phyloP scores from a whole-genome alignment of 805 yeast species.

The Lipomyces sp. region DNA sequence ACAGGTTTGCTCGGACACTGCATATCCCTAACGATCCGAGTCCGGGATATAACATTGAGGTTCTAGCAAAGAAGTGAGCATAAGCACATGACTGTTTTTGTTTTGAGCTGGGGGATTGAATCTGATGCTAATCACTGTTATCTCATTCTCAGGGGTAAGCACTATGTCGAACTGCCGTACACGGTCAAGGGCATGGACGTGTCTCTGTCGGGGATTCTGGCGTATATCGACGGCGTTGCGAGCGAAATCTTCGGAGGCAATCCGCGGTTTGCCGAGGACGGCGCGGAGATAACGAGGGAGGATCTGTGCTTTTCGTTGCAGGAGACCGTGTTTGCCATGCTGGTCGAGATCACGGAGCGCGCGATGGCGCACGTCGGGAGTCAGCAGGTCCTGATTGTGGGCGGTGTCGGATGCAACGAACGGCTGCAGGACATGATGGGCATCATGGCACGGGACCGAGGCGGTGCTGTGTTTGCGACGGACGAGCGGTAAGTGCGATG shows the following conservation, averaged over 20 bases:
- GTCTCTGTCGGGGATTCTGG: slow-evolving; percentile 93
- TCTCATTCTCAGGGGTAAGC: slow-evolving; percentile 38
- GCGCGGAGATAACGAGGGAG: slow-evolving; percentile 63
- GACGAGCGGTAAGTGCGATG: slow-evolving; percentile 70
- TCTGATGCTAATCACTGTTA: not conserved
- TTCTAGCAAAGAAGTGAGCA: slow-evolving; percentile 69
- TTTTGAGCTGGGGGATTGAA: not conserved
- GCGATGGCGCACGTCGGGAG: slow-evolving; percentile 97
- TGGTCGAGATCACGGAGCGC: slow-evolving; percentile 94
- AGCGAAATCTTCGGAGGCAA: slow-evolving; percentile 57
- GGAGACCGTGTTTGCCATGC: slow-evolving; percentile 90
- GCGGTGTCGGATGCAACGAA: slow-evolving; percentile 97
- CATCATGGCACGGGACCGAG: slow-evolving; percentile 84
- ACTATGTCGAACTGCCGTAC: slow-evolving; percentile 76
- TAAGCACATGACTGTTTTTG: slow-evolving; percentile 34
- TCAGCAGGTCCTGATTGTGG: slow-evolving; percentile 87
- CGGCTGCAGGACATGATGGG: slow-evolving; percentile 95
- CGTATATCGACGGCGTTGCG: slow-evolving; percentile 77
- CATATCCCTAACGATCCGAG: slow-evolving; percentile 89
- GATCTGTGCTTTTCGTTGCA: slow-evolving; percentile 92
- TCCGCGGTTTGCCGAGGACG: slow-evolving; percentile 38
- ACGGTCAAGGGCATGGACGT: slow-evolving; percentile 99
- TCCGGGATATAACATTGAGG: slow-evolving; percentile 97
- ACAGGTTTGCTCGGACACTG: slow-evolving; percentile 89
- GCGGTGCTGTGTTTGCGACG: slow-evolving; percentile 88